Evolutionary conservation across 2,329 filamentous ascomycete genomes (phyloP).

Genomic region (Albophoma yamanashiensis): DNA sequence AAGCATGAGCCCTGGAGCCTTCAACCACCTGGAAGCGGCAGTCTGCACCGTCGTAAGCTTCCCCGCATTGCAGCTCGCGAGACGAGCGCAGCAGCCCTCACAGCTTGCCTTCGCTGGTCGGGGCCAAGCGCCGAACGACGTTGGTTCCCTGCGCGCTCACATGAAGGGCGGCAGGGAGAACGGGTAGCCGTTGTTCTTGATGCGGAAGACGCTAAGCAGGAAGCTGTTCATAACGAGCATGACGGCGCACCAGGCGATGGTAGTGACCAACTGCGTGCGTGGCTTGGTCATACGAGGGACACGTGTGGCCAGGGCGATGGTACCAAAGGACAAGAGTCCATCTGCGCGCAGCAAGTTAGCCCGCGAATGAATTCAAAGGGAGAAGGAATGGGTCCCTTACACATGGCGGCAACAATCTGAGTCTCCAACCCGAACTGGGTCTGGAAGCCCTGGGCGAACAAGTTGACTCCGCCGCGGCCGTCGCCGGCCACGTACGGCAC

Average conservation of each 20-base stretch:
- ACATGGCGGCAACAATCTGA: conserved; percentile 87
- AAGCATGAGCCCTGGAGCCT: not conserved
- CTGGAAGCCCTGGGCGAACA: conserved; percentile 87
- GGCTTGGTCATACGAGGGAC: conserved; percentile 78
- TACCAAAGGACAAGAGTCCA: conserved; percentile 75
- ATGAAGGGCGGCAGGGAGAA: conserved; percentile 89
- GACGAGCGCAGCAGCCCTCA: not conserved
- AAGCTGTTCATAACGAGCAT: conserved; percentile 86
- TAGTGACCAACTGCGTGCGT: conserved; percentile 68
- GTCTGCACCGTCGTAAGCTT: not conserved
- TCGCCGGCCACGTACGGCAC: conserved; percentile 86
- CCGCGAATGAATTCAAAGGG: not conserved
- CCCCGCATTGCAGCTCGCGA: not conserved
- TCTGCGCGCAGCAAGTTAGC: conserved; percentile 28
- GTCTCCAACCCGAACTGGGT: conserved; percentile 92
- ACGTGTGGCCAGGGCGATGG: conserved; percentile 84
- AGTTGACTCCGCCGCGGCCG: conserved; percentile 74
- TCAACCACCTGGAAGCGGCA: not conserved
- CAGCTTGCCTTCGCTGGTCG: not conserved
- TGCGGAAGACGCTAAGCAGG: conserved; percentile 82
- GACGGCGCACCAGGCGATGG: conserved; percentile 68
- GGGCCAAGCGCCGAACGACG: not conserved
- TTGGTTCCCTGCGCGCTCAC: conserved; percentile 19
- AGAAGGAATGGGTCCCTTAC: conserved; percentile 45
- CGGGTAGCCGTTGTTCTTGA: conserved; percentile 92